phyloP scores from a whole-genome alignment of 2,329 filamentous ascomycete species.

The Claviceps arundinis region DNA sequence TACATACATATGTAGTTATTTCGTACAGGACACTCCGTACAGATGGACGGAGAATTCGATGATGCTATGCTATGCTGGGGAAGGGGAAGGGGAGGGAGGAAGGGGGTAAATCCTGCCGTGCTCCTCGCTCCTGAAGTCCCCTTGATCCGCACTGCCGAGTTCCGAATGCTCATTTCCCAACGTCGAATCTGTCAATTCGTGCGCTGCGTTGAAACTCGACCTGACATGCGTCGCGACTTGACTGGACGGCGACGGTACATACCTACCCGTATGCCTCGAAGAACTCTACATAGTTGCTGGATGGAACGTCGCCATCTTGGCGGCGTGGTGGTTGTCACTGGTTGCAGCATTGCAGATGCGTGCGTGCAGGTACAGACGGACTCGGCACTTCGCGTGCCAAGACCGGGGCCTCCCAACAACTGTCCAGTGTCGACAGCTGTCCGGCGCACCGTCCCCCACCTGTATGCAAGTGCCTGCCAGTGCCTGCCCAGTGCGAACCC shows the following conservation, averaged over 20 bases:
- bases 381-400: too few species aligned
- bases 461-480: too few species aligned
- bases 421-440: too few species aligned
- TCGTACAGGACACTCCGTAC: neutral
- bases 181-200: neutral
- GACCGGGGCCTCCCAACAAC: too few species aligned
- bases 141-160: slow-evolving; percentile 1
- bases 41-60: neutral
- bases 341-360: too few species aligned
- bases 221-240: neutral
- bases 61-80: neutral
- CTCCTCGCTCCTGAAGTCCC: neutral
- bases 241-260: neutral
- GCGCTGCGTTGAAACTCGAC: neutral
- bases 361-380: too few species aligned
- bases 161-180: neutral
- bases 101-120: neutral
- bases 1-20: too few species aligned
- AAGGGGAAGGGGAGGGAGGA: neutral
- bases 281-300: too few species aligned
- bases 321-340: too few species aligned
- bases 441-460: too few species aligned
- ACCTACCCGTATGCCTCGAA: neutral
- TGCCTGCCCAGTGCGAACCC: too few species aligned
- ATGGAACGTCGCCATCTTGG: too few species aligned